Evolutionary conservation across 140 eudicot genomes (phyloP).

Genomic region (Bidens hawaiensis): DNA sequence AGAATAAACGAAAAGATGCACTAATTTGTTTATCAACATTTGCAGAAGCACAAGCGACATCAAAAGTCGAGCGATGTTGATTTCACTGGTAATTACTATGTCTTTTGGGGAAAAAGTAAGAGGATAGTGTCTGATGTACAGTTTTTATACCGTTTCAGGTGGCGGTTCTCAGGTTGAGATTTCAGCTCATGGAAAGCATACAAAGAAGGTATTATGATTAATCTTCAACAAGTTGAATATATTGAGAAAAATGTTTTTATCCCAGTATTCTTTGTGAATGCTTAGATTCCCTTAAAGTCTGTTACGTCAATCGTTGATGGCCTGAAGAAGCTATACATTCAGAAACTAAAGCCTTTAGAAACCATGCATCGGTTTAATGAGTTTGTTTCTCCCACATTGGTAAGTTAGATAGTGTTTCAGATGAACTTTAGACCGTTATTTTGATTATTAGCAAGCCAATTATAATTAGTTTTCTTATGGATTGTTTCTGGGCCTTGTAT

Average conservation of each 20-base stretch:
- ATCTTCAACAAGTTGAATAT: too few species aligned
- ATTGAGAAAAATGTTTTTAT: conserved; percentile 13
- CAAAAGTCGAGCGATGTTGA: conserved; percentile 39
- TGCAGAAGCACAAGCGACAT: conserved; percentile 46
- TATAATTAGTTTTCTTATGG: not conserved
- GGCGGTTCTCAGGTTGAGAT: conserved; percentile 39
- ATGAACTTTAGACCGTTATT: not conserved
- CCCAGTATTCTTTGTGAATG: conserved; percentile 6
- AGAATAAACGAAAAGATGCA: not conserved
- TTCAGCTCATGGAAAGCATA: conserved; percentile 37
- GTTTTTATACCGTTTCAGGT: conserved; percentile 37
- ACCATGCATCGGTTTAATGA: conserved; percentile 61
- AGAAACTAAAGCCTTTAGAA: conserved; percentile 84
- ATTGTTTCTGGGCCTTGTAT: not conserved
- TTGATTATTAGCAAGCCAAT: not conserved
- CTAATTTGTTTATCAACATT: conserved; percentile 1
- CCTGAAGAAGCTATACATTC: conserved; percentile 69
- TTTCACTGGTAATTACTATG: conserved; percentile 36
- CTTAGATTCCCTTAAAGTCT: conserved; percentile 48
- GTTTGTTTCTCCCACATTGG: conserved; percentile 81
- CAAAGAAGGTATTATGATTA: conserved; percentile 22
- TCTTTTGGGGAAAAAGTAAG: conserved; percentile 4
- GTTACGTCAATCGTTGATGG: conserved; percentile 91
- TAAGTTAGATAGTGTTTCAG: conserved; percentile 25
- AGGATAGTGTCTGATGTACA: not conserved